Evolutionary conservation across 1,284 basidiomycete species (phyloP).

Genomic region (Singerocomus inundabilis): DNA sequence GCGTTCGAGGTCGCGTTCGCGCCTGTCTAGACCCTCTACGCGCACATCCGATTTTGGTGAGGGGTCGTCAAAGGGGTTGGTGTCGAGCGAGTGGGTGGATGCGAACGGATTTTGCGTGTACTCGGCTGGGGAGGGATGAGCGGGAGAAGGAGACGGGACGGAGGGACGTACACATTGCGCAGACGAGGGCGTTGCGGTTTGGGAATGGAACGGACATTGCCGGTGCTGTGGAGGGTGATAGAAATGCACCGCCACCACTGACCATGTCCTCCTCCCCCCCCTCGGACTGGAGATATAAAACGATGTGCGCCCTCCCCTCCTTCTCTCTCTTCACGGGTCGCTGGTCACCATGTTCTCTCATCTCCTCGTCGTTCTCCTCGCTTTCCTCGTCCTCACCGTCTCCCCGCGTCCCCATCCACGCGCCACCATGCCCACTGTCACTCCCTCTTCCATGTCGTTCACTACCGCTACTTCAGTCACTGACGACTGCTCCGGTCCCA

Average conservation of each 20-base stretch:
- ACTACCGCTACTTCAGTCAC: not conserved
- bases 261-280: too few species aligned
- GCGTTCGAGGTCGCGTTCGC: slow-evolving; percentile 79
- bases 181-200: slow-evolving; percentile 4
- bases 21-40: slow-evolving; percentile 62
- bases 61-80: slow-evolving; percentile 84
- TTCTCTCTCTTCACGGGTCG: not conserved
- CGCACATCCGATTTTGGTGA: slow-evolving; percentile 38
- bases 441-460: not conserved
- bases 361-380: slow-evolving; percentile 48
- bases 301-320: not conserved
- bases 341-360: slow-evolving; percentile 41
- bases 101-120: slow-evolving; percentile 74
- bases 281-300: not conserved
- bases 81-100: slow-evolving; percentile 77
- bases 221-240: slow-evolving; percentile 1
- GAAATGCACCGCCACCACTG: slow-evolving; percentile 1
- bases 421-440: slow-evolving; percentile 30
- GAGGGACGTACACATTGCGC: slow-evolving; percentile 24
- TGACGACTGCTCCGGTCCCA: not conserved
- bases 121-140: slow-evolving; percentile 34
- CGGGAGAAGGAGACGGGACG: fast-evolving
- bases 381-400: slow-evolving; percentile 44
- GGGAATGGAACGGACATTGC: slow-evolving; percentile 10
- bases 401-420: slow-evolving; percentile 40